phyloP scores from a whole-genome alignment of 108 stramenopile species.

The Nitzschia inconspicua region DNA sequence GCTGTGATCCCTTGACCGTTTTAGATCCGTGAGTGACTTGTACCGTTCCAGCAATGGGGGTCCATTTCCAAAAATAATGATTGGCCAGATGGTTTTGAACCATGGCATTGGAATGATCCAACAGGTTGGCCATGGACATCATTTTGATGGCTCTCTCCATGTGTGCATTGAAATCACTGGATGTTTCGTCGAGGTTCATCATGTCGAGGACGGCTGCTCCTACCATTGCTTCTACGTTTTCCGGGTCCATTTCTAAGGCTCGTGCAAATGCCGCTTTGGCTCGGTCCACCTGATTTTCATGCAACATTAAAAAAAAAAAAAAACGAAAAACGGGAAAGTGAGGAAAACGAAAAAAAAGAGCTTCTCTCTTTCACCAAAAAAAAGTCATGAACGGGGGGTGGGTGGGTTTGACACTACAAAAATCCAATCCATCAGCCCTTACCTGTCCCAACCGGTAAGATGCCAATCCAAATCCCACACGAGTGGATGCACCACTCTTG shows the following conservation, averaged over 20 bases:
- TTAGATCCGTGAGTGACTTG: conserved; percentile 40
- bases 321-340: neutral
- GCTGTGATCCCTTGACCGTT: conserved; percentile 43
- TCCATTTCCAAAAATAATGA: conserved; percentile 95
- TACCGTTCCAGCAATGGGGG: conserved; percentile 67
- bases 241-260: conserved; percentile 73
- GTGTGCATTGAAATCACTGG: conserved; percentile 43
- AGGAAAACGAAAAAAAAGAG: conserved; percentile 1
- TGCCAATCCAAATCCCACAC: conserved; percentile 81
- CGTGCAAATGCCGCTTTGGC: conserved; percentile 81
- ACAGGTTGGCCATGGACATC: conserved; percentile 87
- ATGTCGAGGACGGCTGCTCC: conserved; percentile 75
- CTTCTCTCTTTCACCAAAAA: neutral
- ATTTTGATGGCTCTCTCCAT: conserved; percentile 79
- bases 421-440: neutral
- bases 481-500: conserved; percentile 40
- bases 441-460: conserved; percentile 80
- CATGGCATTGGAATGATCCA: conserved; percentile 89
- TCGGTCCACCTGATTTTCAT: conserved; percentile 52
- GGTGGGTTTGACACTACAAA: neutral
- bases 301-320: neutral
- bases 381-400: neutral
- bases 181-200: conserved; percentile 64
- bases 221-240: conserved; percentile 81
- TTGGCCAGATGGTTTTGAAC: conserved; percentile 95